Percentiles rank a stretch among this genome's conserved stretches.
phyloP scores from a whole-genome alignment of 1,284 basidiomycete genomes.

The Stereum hirsutum region DNA sequence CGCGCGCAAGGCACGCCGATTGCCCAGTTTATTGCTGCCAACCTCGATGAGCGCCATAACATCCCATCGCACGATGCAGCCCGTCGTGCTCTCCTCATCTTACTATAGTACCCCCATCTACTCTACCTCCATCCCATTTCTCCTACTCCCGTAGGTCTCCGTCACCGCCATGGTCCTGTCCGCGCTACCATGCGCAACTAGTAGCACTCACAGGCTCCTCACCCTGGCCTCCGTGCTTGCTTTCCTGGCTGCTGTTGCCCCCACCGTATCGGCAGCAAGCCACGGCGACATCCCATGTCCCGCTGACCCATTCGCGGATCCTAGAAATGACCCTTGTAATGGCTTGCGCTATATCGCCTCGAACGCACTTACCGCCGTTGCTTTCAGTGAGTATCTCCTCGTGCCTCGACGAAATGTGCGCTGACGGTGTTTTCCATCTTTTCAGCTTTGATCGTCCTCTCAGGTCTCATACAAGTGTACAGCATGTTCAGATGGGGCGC shows the following conservation, averaged over 20 bases:
- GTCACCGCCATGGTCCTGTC: too few relatives aligned
- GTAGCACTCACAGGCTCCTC: too few relatives aligned
- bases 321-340: conserved; percentile 45
- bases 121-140: too few relatives aligned
- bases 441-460: conserved; percentile 39
- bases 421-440: not conserved
- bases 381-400: conserved; percentile 31
- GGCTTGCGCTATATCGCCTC: conserved; percentile 53
- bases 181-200: too few relatives aligned
- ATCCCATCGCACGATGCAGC: too few relatives aligned
- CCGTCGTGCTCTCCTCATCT: too few relatives aligned
- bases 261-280: too few relatives aligned
- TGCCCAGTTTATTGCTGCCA: too few relatives aligned
- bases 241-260: not conserved
- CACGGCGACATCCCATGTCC: conserved; percentile 6
- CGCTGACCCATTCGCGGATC: conserved; percentile 38
- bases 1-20: too few relatives aligned
- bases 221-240: not conserved
- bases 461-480: conserved; percentile 41
- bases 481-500: conserved; percentile 40
- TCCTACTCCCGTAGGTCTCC: too few relatives aligned
- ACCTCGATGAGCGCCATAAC: too few relatives aligned
- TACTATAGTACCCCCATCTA: too few relatives aligned
- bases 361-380: conserved; percentile 44
- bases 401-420: not conserved